Evolutionary conservation across 257 asterid species (phyloP).

Genomic region (Solanum chilense): DNA sequence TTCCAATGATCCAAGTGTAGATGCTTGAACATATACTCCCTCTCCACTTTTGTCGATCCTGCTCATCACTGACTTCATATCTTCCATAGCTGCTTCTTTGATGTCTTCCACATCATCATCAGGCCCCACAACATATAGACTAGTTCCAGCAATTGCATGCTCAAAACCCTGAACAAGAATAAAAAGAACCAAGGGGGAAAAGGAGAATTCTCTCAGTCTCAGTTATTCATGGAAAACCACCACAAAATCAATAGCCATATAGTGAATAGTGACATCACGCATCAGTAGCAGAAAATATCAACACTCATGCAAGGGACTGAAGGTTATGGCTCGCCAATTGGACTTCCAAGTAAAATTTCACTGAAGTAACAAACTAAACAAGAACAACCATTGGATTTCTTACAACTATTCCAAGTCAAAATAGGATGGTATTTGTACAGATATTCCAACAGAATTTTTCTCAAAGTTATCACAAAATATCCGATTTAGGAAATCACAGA

Average conservation of each 20-base stretch:
- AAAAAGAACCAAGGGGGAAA: neutral
- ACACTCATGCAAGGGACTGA: neutral
- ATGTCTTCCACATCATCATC: conserved; percentile 70
- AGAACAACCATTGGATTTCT: neutral
- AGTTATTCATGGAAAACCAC: neutral
- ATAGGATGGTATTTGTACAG: neutral
- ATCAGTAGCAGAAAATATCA: neutral
- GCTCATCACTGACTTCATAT: conserved; percentile 90
- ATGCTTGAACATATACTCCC: conserved; percentile 96
- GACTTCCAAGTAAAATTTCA: neutral
- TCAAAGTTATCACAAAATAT: neutral
- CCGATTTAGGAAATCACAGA: neutral
- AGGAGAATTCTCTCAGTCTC: neutral
- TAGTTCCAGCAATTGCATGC: conserved; percentile 97
- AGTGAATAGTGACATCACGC: neutral
- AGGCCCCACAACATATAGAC: conserved; percentile 84
- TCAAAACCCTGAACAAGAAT: conserved; percentile 71
- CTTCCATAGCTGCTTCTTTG: conserved; percentile 87
- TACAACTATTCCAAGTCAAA: neutral
- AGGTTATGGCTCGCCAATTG: neutral
- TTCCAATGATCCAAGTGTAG: conserved; percentile 95
- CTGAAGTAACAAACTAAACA: neutral
- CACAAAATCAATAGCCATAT: neutral
- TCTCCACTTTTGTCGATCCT: conserved; percentile 90
- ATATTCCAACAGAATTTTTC: neutral